Conservation (phyloP, 805 yeast genomes). For the Candida gorgasii region DNA sequence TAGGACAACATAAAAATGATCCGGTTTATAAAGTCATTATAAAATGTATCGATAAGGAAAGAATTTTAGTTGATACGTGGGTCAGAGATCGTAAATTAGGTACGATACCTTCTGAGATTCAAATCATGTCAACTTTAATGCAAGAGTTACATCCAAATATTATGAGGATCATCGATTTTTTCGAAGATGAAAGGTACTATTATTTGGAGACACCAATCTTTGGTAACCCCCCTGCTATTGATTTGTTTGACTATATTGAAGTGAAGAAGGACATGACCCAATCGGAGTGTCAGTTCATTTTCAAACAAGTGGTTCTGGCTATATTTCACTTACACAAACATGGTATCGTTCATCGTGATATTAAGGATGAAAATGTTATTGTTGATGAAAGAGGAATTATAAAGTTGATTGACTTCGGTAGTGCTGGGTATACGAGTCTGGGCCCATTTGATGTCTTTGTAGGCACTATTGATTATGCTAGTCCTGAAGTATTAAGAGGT, state of each 20-base stretch:
- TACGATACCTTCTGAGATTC: slow-evolving; percentile 95
- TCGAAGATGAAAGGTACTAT: slow-evolving; percentile 87
- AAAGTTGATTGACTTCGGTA: slow-evolving; percentile 91
- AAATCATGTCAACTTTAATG: slow-evolving; percentile 81
- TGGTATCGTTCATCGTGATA: slow-evolving; percentile 92
- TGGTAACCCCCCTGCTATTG: slow-evolving; percentile 88
- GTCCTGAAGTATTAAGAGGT: slow-evolving; percentile 93
- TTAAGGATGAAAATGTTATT: slow-evolving; percentile 91
- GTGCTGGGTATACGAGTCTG: slow-evolving; percentile 85
- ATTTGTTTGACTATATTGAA: slow-evolving; percentile 89
- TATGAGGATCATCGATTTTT: slow-evolving; percentile 81
- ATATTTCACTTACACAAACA: slow-evolving; percentile 77
- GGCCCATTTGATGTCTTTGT: slow-evolving; percentile 98
- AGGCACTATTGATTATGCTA: slow-evolving; percentile 96
- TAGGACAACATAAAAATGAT: slow-evolving; percentile 68
- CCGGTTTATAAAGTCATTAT: slow-evolving; percentile 68
- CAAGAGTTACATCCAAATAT: slow-evolving; percentile 83
- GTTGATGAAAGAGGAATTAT: slow-evolving; percentile 79
- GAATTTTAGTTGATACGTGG: slow-evolving; percentile 97
- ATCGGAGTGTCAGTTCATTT: slow-evolving; percentile 72
- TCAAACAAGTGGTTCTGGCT: slow-evolving; percentile 77
- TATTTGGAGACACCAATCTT: slow-evolving; percentile 91
- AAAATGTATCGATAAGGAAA: slow-evolving; percentile 87
- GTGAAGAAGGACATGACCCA: slow-evolving; percentile 80
- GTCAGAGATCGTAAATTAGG: slow-evolving; percentile 89